These are phyloP conservation scores for Colletotrichum coccodes DNA, from an alignment of 2,329 filamentous ascomycete species.

Conservation along the genomic window DNA sequence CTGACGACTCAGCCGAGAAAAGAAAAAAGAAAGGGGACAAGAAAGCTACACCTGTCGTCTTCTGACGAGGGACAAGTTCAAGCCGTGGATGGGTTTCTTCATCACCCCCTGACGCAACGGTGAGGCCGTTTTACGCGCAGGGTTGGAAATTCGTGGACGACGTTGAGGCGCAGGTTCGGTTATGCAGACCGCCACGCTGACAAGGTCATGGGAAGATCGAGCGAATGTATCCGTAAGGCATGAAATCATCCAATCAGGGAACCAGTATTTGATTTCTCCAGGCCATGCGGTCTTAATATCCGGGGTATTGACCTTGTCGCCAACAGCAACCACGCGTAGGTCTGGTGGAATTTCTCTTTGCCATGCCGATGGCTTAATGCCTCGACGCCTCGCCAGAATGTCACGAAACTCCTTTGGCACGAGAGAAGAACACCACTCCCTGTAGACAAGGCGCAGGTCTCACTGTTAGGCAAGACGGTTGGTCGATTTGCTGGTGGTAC, in stretches of 20 bases:
- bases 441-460: neutral
- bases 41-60: too few species aligned
- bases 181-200: constrained; percentile 13
- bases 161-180: neutral
- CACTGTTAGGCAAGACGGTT: neutral
- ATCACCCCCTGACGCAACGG: neutral
- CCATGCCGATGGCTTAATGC: constrained; percentile 22
- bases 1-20: too few species aligned
- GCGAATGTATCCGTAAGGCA: neutral
- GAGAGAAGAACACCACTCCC: neutral
- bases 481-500: neutral
- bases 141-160: neutral
- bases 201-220: neutral
- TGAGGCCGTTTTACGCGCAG: neutral
- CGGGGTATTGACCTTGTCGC: constrained; percentile 9
- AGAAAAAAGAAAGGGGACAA: too few species aligned
- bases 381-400: constrained; percentile 19
- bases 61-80: neutral
- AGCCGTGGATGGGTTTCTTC: neutral
- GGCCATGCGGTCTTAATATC: constrained; percentile 1
- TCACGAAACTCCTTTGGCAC: neutral
- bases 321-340: constrained; percentile 15
- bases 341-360: constrained; percentile 10
- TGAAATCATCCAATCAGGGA: constrained; percentile 13
- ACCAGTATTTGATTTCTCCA: neutral